A percentile compares a stretch with the other conserved stretches of the same genome.
These are phyloP conservation scores for Amanita phalloides DNA, from an alignment of 768 basidiomycete genomes.

Conservation along the genomic window DNA sequence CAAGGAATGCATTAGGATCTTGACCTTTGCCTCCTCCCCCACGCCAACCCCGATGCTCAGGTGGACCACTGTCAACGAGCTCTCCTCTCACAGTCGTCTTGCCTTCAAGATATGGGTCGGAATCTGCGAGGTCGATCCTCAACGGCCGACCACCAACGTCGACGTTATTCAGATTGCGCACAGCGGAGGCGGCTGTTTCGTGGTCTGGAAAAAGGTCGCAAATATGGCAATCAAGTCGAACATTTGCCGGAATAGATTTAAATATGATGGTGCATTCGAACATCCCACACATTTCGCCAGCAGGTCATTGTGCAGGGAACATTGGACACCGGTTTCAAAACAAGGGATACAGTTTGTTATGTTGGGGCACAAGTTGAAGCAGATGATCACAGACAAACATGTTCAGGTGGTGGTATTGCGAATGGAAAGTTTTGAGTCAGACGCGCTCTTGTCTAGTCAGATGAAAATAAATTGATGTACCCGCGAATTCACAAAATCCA, in stretches of 20 bases:
- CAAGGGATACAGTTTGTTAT: not conserved
- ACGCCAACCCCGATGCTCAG: constrained; percentile 45
- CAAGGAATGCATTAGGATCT: constrained; percentile 47
- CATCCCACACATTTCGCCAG: constrained; percentile 4
- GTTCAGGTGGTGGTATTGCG: not conserved
- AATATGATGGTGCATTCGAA: constrained; percentile 1
- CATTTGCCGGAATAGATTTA: constrained; percentile 1
- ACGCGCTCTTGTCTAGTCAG: constrained; percentile 15
- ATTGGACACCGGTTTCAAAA: not conserved
- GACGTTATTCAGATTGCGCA: constrained; percentile 89
- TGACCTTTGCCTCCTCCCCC: constrained; percentile 37
- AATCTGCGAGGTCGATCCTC: constrained; percentile 90
- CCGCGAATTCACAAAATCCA: constrained; percentile 88
- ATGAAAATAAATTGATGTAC: constrained; percentile 39
- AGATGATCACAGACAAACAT: not conserved
- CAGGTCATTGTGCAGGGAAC: constrained; percentile 3
- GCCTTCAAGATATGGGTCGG: constrained; percentile 85
- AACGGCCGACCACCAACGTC: constrained; percentile 90
- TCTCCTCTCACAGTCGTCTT: constrained; percentile 84
- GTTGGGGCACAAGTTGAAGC: constrained; percentile 1
- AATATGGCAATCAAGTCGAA: constrained; percentile 8
- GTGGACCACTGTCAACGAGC: constrained; percentile 56
- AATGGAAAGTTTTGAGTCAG: constrained; percentile 25
- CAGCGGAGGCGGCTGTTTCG: constrained; percentile 91
- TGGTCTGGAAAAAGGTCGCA: constrained; percentile 49